These are phyloP conservation scores for Aspergillus eucalypticola DNA, from an alignment of 2,329 filamentous ascomycete genomes.

Conservation along the genomic window DNA sequence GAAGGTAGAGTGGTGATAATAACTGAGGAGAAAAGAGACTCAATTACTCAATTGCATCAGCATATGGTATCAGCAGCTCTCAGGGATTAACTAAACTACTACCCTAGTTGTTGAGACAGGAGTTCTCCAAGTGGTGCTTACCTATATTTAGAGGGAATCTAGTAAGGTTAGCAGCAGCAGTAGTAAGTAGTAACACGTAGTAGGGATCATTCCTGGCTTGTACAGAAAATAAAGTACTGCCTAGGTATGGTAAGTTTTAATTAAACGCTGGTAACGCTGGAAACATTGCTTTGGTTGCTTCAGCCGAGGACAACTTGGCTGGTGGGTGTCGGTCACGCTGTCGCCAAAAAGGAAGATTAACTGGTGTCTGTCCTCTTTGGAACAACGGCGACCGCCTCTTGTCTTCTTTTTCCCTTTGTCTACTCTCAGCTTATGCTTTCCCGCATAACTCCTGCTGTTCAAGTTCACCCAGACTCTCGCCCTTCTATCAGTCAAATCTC, in stretches of 20 bases:
- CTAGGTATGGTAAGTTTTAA: background rate
- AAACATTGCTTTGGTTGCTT: background rate
- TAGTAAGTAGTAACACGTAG: too few species aligned
- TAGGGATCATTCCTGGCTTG: background rate
- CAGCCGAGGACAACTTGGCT: background rate
- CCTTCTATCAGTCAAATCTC: background rate
- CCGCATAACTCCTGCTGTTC: background rate
- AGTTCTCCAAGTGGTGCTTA: background rate
- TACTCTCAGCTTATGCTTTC: background rate
- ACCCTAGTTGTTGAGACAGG: background rate
- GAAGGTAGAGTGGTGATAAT: too few species aligned
- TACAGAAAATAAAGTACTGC: background rate
- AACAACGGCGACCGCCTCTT: background rate
- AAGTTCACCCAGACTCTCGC: background rate
- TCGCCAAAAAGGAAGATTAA: background rate
- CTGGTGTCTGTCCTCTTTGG: background rate
- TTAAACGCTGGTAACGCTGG: background rate
- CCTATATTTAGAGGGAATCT: background rate
- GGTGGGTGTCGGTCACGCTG: background rate
- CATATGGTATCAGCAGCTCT: background rate
- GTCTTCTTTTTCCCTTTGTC: background rate
- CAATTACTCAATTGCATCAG: too few species aligned
- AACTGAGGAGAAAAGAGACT: too few species aligned
- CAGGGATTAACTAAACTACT: background rate
- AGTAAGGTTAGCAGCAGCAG: background rate